A percentile compares a stretch with the other conserved stretches of the same genome.
Evolutionary conservation across 1,139 yeast species (phyloP).

Genomic region (Magnusiomyces suaveolens): DNA sequence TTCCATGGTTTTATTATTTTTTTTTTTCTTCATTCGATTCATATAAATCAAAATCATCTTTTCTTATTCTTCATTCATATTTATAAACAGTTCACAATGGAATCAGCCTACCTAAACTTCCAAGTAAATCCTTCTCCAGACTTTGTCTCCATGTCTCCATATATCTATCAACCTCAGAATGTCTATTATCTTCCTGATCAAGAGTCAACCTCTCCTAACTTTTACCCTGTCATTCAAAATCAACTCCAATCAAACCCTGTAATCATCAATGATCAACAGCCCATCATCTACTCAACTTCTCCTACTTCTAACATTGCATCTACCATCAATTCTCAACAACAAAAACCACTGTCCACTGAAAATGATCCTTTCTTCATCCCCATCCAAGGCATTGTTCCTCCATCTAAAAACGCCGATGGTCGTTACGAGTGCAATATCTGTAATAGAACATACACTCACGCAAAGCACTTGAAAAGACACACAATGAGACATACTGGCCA

Average conservation of each 20-base stretch:
- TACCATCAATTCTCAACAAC: not conserved
- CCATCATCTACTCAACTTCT: not conserved
- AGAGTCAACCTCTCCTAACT: not conserved
- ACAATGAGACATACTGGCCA: slow-evolving; percentile 28
- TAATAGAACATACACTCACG: slow-evolving; percentile 25
- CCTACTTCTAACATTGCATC: not conserved
- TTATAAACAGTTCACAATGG: not conserved
- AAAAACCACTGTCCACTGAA: not conserved
- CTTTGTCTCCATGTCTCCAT: not conserved
- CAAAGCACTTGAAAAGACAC: slow-evolving; percentile 30
- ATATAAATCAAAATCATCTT: not conserved
- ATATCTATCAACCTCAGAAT: not conserved
- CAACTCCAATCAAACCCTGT: not conserved
- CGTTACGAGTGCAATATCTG: slow-evolving; percentile 26
- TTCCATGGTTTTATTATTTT: no score
- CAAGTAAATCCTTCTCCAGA: not conserved
- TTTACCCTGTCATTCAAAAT: not conserved
- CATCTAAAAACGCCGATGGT: slow-evolving; percentile 21
- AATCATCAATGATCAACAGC: not conserved
- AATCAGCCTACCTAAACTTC: not conserved
- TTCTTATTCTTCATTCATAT: not conserved
- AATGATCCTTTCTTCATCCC: slow-evolving; percentile 11
- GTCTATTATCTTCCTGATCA: not conserved
- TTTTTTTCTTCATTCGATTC: not conserved
- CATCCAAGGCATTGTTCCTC: slow-evolving; percentile 9